phyloP scores from a whole-genome alignment of 352 stramenopile species.

The Pythium oligandrum region DNA sequence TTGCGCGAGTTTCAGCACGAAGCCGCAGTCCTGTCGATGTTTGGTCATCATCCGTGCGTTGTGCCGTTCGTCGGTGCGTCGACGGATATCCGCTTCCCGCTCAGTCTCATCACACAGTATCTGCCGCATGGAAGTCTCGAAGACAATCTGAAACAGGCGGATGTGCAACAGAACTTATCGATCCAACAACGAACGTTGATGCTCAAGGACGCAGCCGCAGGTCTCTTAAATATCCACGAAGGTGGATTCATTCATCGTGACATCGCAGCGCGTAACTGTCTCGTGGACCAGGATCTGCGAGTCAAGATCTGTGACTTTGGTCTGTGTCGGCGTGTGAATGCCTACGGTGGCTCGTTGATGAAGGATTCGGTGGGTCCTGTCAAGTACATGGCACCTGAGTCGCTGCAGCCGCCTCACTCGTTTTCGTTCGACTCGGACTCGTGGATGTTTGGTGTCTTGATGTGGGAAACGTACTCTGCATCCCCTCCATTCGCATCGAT shows the following conservation, averaged over 20 bases:
- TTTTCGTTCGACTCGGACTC: conserved; percentile 77
- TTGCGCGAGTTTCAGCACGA: conserved; percentile 82
- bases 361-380: conserved; percentile 62
- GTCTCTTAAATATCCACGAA: conserved; percentile 82
- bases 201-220: conserved; percentile 66
- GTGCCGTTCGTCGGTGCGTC: conserved; percentile 79
- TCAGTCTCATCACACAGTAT: conserved; percentile 72
- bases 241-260: conserved; percentile 81
- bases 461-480: conserved; percentile 75
- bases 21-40: conserved; percentile 74
- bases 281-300: conserved; percentile 53
- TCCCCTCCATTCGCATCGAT: conserved; percentile 47
- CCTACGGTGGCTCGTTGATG: conserved; percentile 49
- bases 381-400: conserved; percentile 85
- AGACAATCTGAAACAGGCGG: conserved; percentile 48
- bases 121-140: conserved; percentile 68
- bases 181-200: conserved; percentile 49
- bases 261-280: conserved; percentile 72
- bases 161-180: conserved; percentile 22
- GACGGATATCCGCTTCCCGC: conserved; percentile 57
- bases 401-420: conserved; percentile 59
- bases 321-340: conserved; percentile 60
- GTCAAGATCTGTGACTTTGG: conserved; percentile 83
- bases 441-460: conserved; percentile 83
- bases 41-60: conserved; percentile 76